phyloP scores from a whole-genome alignment of 441 rosid species.

The Gossypium trilobum region DNA sequence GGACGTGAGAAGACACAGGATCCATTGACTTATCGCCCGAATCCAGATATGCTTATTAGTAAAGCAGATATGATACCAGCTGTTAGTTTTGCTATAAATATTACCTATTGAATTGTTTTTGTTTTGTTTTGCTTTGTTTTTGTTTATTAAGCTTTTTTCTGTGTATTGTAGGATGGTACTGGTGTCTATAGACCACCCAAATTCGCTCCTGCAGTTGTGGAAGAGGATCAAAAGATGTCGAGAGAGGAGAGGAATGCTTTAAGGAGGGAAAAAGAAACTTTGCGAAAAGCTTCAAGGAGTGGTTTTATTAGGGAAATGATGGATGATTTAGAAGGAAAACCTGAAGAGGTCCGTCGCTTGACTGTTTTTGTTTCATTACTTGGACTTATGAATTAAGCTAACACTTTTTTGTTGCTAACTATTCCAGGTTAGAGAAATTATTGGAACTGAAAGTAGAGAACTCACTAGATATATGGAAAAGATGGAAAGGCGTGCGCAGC shows the following conservation, averaged over 20 bases:
- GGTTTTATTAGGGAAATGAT: constrained; percentile 53
- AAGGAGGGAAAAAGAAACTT: constrained; percentile 54
- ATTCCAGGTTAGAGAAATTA: constrained; percentile 46
- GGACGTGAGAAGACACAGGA: constrained; percentile 43
- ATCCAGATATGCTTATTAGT: constrained; percentile 62
- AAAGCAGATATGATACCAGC: constrained; percentile 30
- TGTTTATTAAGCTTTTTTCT: constrained; percentile 15
- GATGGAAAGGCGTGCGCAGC: constrained; percentile 49
- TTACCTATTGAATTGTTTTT: background rate
- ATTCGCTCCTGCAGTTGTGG: constrained; percentile 66
- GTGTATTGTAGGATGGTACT: constrained; percentile 34
- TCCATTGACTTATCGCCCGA: constrained; percentile 59
- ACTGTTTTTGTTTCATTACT: background rate
- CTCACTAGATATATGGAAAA: constrained; percentile 42
- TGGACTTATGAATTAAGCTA: constrained; percentile 1
- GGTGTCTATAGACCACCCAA: constrained; percentile 63
- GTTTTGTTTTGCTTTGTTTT: background rate
- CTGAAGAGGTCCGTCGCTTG: constrained; percentile 52
- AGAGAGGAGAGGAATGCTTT: constrained; percentile 56
- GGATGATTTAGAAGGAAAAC: constrained; percentile 67
- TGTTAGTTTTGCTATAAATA: constrained; percentile 25
- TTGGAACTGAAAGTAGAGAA: constrained; percentile 63
- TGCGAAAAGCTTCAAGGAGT: constrained; percentile 44
- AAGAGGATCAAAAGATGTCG: constrained; percentile 58
- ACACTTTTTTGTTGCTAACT: constrained; percentile 8